Base-by-base conservation (phyloP, 768 basidiomycete species). In the Kwoniella botswanensis region DNA sequence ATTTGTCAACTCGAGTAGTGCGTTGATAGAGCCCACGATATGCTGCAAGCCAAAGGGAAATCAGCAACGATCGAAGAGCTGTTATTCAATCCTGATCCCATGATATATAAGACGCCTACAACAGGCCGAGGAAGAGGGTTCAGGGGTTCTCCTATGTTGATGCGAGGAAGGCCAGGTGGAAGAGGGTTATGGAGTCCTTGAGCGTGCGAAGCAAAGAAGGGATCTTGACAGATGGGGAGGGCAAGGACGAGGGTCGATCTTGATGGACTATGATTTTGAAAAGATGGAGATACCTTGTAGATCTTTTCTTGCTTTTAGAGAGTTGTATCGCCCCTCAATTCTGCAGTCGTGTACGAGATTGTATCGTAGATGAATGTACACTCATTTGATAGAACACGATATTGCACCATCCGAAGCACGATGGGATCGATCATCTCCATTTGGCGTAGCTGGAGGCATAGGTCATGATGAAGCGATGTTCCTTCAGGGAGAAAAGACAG, bases 1-100 rank as follows among this genome's bases (percentile, higher is more conserved):
- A 13, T 10, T 13, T 29, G 41, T 42, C 62, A 9, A 3, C 22
- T 24, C 13, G n/a, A 29, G 18, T 41, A 74, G 73, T 66, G 65
- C 29, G 67, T 71, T 58, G 64, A 69, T 26, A 10, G 61, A 21
- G 63, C 71, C 13, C 50, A 74, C 50, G 11, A 52, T 10, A 44
- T 68, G 26, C 43, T 74, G 21, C 22, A 29, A 43, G 21, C 15
- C 13, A 55, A 52, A 26, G 60, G 63, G 10, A 43, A 9, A 24
- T 29, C 53, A 41, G 68, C 64, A 17, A 73, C 72, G 7, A 43
- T 73, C 13, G 68, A 61, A n/a, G 64, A 65, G 3, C 29, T 73
- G 24, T n/a, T 70, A 3, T 60, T 29, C 12, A 67, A 69, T 29
- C 68, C 67, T 13, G 63, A 18, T 42, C 68, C 67, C 10, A 53